Conservation (phyloP, 2,329 filamentous ascomycete species). For the Monascus ruber region DNA sequence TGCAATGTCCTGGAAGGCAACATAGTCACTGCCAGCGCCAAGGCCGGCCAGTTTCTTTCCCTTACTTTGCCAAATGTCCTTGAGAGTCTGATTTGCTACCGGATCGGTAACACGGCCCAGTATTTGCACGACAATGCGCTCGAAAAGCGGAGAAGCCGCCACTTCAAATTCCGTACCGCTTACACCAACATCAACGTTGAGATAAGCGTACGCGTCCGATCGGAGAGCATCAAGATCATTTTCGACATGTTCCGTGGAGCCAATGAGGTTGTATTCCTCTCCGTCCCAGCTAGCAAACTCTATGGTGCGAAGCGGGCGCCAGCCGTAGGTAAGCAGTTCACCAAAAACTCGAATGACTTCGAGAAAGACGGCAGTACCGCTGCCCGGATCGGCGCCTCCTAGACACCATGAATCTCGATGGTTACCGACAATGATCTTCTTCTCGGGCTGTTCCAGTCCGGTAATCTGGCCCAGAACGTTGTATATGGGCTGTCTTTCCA, state of each 20-base stretch:
- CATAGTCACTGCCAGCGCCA: constrained; percentile 69
- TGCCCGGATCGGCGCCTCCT: constrained; percentile 74
- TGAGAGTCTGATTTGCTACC: constrained; percentile 57
- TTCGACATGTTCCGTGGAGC: constrained; percentile 91
- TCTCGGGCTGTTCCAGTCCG: constrained; percentile 72
- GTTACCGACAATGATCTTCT: constrained; percentile 81
- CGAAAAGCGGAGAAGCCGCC: constrained; percentile 68
- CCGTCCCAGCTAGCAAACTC: constrained; percentile 97
- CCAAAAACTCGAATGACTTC: constrained; percentile 81
- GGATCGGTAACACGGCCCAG: constrained; percentile 67
- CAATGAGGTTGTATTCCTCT: constrained; percentile 83
- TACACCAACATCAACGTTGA: constrained; percentile 82
- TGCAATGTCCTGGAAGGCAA: constrained; percentile 82
- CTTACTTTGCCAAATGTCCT: constrained; percentile 60
- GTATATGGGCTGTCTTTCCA: constrained; percentile 72
- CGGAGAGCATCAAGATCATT: constrained; percentile 64
- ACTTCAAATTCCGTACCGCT: constrained; percentile 64
- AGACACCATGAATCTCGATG: constrained; percentile 90
- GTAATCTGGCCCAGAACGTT: constrained; percentile 78
- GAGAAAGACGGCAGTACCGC: constrained; percentile 81
- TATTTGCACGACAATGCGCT: constrained; percentile 58
- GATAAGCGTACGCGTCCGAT: constrained; percentile 66
- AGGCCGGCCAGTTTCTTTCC: constrained; percentile 52
- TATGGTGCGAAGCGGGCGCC: constrained; percentile 86
- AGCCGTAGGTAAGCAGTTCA: constrained; percentile 62